Percentiles rank a stretch among this genome's conserved stretches.
Conservation (phyloP, 106 monocot species). For the Narthecium ossifragum region DNA sequence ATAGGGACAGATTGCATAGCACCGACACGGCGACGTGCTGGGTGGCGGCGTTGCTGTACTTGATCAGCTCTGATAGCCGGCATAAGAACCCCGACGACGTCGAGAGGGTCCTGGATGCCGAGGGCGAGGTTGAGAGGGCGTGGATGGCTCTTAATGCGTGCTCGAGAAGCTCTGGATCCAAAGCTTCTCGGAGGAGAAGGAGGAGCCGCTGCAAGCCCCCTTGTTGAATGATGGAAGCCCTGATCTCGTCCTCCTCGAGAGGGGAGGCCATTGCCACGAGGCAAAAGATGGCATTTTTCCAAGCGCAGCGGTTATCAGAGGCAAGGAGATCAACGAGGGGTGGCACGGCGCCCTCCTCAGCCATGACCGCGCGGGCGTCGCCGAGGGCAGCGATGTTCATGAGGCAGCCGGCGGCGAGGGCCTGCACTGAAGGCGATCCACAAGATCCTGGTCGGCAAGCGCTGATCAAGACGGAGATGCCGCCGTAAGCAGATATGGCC, state of each 20-base stretch:
- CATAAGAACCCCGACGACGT: slow-evolving; percentile 28
- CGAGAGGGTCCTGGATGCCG: slow-evolving; percentile 30
- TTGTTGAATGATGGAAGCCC: slow-evolving; percentile 32
- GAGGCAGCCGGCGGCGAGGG: slow-evolving; percentile 38
- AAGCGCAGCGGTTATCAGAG: slow-evolving; percentile 12
- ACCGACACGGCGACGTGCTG: slow-evolving; percentile 40
- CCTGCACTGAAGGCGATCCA: slow-evolving; percentile 21
- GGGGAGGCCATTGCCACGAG: slow-evolving; percentile 41
- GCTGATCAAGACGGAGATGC: slow-evolving; percentile 42
- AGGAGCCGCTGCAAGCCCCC: slow-evolving; percentile 44
- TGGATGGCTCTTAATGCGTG: slow-evolving; percentile 50
- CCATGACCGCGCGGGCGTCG: slow-evolving; percentile 41
- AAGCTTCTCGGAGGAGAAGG: slow-evolving; percentile 22
- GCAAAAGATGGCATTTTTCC: slow-evolving; percentile 46
- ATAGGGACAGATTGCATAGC: slow-evolving; percentile 30
- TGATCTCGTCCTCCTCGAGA: slow-evolving; percentile 36
- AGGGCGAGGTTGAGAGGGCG: slow-evolving; percentile 34
- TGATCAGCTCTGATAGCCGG: slow-evolving; percentile 50
- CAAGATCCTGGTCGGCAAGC: slow-evolving; percentile 44
- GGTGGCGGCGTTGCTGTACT: slow-evolving; percentile 9
- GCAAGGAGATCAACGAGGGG: slow-evolving; percentile 48
- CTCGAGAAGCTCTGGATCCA: slow-evolving; percentile 42
- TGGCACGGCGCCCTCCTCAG: slow-evolving; percentile 71
- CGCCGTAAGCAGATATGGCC: slow-evolving; percentile 78
- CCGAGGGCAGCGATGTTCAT: slow-evolving; percentile 44